Evolutionary conservation across 139 green algal species (phyloP).

Genomic region (Chlamydomonas eustigma): DNA sequence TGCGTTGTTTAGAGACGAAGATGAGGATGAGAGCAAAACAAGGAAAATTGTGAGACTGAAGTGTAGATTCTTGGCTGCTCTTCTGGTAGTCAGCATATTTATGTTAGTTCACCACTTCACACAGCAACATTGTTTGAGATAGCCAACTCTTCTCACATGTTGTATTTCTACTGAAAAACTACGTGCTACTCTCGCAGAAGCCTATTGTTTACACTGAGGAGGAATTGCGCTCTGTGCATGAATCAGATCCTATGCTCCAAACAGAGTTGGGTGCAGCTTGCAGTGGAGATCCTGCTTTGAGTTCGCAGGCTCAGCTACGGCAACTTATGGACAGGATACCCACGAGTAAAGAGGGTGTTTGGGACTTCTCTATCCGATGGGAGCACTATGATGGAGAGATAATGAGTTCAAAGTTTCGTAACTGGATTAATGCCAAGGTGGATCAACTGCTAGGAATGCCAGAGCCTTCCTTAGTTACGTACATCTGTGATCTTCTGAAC

Average conservation of each 20-base stretch:
- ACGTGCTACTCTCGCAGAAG: constrained; percentile 31
- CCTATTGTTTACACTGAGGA: constrained; percentile 76
- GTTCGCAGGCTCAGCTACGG: neutral
- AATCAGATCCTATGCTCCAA: neutral
- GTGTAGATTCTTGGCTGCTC: too few species aligned
- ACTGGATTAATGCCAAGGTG: constrained; percentile 33
- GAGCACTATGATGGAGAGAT: constrained; percentile 50
- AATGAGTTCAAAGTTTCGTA: constrained; percentile 42
- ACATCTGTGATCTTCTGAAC: constrained; percentile 56
- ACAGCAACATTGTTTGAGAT: too few species aligned
- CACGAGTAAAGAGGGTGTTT: constrained; percentile 65
- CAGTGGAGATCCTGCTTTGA: too few species aligned
- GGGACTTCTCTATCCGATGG: constrained; percentile 74
- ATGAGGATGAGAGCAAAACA: constrained; percentile 62
- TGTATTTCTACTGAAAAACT: too few species aligned
- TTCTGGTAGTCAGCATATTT: too few species aligned
- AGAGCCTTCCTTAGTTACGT: constrained; percentile 59
- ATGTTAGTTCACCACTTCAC: too few species aligned
- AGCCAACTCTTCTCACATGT: too few species aligned
- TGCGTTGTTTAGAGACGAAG: constrained; percentile 66
- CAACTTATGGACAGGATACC: constrained; percentile 76
- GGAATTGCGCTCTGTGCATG: constrained; percentile 51
- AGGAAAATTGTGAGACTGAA: too few species aligned
- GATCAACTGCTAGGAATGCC: constrained; percentile 59
- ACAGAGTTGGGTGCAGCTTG: neutral